Evolutionary conservation across 148 eudicot genomes (phyloP).

Genomic region (Polygonum maritimum): DNA sequence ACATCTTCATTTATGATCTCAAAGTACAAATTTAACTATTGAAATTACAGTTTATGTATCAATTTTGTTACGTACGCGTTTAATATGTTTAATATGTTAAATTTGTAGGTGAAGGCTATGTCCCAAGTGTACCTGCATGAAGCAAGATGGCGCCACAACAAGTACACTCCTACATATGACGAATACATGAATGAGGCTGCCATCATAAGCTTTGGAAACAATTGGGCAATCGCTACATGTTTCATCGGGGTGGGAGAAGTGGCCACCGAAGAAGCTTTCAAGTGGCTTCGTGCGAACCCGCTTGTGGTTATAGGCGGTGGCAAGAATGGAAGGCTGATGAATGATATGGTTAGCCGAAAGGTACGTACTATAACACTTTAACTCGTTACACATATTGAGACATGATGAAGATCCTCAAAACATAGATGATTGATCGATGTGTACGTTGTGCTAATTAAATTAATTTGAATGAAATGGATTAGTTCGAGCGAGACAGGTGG

Average conservation of each 20-base stretch:
- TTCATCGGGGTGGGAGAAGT: conserved; percentile 29
- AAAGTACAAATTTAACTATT: no score
- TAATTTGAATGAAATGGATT: neutral
- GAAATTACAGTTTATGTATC: no score
- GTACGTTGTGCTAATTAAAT: no score
- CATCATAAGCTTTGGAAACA: conserved; percentile 11
- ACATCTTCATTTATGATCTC: no score
- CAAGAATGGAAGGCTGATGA: conserved; percentile 21
- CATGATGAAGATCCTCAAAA: no score
- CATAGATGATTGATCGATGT: no score
- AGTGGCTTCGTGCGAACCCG: conserved; percentile 36
- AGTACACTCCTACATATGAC: conserved; percentile 25
- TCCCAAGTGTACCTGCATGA: conserved; percentile 24
- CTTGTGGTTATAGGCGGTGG: conserved; percentile 16
- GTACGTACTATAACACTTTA: conserved; percentile 5
- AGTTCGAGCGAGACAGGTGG: conserved; percentile 6
- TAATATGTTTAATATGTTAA: neutral
- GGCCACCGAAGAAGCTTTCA: conserved; percentile 22
- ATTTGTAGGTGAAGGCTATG: conserved; percentile 19
- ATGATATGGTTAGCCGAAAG: conserved; percentile 32
- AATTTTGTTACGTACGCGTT: neutral
- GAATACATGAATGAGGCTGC: conserved; percentile 32
- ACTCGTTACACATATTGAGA: no score
- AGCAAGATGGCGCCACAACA: conserved; percentile 29
- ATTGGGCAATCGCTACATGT: conserved; percentile 13